These are phyloP conservation scores for Penicillium robsamsonii DNA, from an alignment of 495 filamentous ascomycete genomes.

Conservation along the genomic window DNA sequence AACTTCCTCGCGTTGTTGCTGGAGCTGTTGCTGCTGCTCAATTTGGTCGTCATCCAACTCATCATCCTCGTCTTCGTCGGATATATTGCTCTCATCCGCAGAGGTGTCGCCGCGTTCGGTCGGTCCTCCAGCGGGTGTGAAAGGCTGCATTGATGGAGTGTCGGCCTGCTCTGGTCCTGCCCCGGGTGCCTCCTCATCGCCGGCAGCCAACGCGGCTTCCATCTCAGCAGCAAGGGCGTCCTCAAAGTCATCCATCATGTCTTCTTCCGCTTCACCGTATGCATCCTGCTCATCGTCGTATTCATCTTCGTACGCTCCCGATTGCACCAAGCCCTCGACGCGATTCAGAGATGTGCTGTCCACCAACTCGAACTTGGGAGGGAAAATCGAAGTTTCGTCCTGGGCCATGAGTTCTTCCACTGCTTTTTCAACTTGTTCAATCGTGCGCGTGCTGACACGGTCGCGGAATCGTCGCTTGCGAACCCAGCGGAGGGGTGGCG, in stretches of 20 bases:
- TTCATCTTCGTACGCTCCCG: slow-evolving; percentile 47
- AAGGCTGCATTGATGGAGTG: slow-evolving; percentile 36
- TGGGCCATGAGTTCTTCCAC: slow-evolving; percentile 72
- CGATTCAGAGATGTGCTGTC: slow-evolving; percentile 57
- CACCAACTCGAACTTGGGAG: slow-evolving; percentile 59
- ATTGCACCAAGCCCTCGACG: slow-evolving; percentile 43
- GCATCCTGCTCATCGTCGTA: slow-evolving; percentile 56
- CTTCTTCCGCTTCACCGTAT: slow-evolving; percentile 51
- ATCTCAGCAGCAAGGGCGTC: slow-evolving; percentile 57
- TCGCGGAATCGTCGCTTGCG: slow-evolving; percentile 78
- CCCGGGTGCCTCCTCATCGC: slow-evolving; percentile 36
- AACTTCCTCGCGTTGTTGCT: slow-evolving; percentile 51
- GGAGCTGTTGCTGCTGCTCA: slow-evolving; percentile 47
- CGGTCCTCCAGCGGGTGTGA: slow-evolving; percentile 34
- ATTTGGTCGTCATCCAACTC: slow-evolving; percentile 57
- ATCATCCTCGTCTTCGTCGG: slow-evolving; percentile 63
- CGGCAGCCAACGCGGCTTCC: slow-evolving; percentile 53
- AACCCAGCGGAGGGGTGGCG: slow-evolving; percentile 85
- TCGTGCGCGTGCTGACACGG: slow-evolving; percentile 75
- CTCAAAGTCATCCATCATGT: slow-evolving; percentile 56
- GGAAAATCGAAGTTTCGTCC: slow-evolving; percentile 58
- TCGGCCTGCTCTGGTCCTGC: slow-evolving; percentile 26
- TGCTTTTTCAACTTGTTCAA: slow-evolving; percentile 81
- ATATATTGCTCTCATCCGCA: slow-evolving; percentile 49
- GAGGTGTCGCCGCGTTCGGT: slow-evolving; percentile 33